Evolutionary conservation across 768 basidiomycete species (phyloP), one percentile per base, ranked within the genome.

Genomic region (Pleurotus ostreatus): DNA sequence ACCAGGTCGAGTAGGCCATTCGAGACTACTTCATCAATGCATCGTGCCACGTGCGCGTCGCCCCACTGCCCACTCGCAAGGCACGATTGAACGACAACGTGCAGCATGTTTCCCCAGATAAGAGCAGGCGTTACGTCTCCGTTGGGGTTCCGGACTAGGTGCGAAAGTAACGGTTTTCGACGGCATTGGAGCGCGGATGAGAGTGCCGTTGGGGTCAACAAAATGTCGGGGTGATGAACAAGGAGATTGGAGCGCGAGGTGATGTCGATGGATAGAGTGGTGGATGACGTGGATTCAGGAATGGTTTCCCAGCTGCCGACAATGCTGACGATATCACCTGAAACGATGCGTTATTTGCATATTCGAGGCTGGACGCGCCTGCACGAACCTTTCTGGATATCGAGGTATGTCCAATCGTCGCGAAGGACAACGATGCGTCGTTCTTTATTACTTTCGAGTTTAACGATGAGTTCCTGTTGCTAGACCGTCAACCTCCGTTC

Each of bases 51-150:
- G 71, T 81, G 89, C 13, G 64, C 62, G 40, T 82, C 74, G 40
- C 85, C 84, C 89, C 89, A 93, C 16, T 70, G 70, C 5, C 75
- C 72, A 45, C 80, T 76, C 20, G 66, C 68, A 51, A 98, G 73
- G 61, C 92, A 94, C 0, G 78, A 73, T 66, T 98, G 94, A 74
- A 97, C 83, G 34, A 98, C 86, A 61, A 93, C 87, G 63, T 99
- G 97, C 4, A 97, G 79, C 70, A 98, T 85, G 62, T 88, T 97
- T 38, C 97, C 97, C 85, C 94, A 98, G 0, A 96, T 76, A 9
- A 92, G 75, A 4, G 86, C 77, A 2, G 89, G 86, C 0, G 85
- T 83, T 12, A 73, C 71, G 58, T 86, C 85, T 5, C 79, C 81
- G 0, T 78, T 72, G 0, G 84, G 53, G 39, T 57, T 79, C 39